Percentiles rank a stretch among this genome's conserved stretches.
Evolutionary conservation across 2,329 filamentous ascomycete species (phyloP).

Genomic region (Aspergillus fumigatus): DNA sequence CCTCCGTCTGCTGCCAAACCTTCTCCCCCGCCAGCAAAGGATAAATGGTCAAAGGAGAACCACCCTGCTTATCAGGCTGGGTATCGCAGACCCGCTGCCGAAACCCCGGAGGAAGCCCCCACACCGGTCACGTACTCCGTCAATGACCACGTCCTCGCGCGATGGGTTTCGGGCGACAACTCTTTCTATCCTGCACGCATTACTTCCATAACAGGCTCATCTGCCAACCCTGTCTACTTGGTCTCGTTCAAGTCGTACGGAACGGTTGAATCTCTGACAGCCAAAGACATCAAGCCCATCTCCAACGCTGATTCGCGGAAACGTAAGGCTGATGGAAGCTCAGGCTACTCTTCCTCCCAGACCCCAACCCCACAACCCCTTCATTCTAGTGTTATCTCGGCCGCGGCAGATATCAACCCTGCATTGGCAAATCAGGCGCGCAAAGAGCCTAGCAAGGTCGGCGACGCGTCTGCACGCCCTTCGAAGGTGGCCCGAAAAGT

Average conservation of each 20-base stretch:
- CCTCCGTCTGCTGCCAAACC: conserved; percentile 44
- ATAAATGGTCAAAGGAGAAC: conserved; percentile 77
- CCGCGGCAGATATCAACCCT: conserved; percentile 62
- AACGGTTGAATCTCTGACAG: conserved; percentile 73
- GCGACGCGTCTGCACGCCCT: conserved; percentile 55
- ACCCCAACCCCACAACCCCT: conserved; percentile 38
- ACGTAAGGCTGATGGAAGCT: conserved; percentile 77
- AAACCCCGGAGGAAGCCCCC: conserved; percentile 50
- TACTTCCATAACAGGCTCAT: conserved; percentile 87
- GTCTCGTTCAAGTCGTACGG: conserved; percentile 91
- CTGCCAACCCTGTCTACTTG: conserved; percentile 84
- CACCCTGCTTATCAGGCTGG: conserved; percentile 70
- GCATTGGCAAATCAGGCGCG: conserved; percentile 60
- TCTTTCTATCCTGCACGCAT: conserved; percentile 89
- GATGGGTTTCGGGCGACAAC: conserved; percentile 86
- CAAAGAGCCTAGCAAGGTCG: conserved; percentile 59
- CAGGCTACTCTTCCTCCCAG: conserved; percentile 47
- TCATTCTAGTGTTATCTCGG: conserved; percentile 58
- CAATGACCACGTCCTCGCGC: conserved; percentile 85
- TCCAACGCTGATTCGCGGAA: conserved; percentile 64
- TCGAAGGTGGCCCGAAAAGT: conserved; percentile 69
- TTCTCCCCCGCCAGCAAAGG: conserved; percentile 52
- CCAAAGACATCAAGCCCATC: conserved; percentile 78
- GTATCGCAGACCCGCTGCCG: conserved; percentile 42
- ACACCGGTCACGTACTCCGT: conserved; percentile 65